phyloP scores from a whole-genome alignment of 768 basidiomycete genomes.

The Arthromyces matolae region DNA sequence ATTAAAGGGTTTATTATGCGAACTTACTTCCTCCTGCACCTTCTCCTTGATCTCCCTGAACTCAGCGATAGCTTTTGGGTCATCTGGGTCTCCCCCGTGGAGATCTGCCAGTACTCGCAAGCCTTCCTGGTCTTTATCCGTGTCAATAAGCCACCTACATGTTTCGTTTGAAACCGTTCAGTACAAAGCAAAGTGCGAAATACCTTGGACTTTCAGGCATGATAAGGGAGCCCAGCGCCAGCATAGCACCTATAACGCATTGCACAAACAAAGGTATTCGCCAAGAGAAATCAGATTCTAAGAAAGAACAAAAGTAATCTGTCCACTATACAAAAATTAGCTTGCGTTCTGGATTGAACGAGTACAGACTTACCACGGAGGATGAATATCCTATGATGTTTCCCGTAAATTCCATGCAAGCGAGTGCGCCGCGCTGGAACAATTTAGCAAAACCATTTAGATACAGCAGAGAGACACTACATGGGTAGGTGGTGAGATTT shows the following conservation, averaged over 20 bases:
- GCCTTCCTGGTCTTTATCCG: constrained; percentile 77
- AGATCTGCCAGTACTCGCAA: constrained; percentile 84
- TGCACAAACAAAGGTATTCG: constrained; percentile 86
- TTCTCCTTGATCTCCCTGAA: constrained; percentile 86
- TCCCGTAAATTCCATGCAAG: constrained; percentile 94
- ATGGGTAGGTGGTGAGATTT: constrained; percentile 91
- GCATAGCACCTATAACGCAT: constrained; percentile 79
- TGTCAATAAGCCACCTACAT: constrained; percentile 91
- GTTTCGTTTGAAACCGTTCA: too few species aligned
- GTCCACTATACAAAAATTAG: constrained; percentile 63
- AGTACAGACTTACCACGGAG: constrained; percentile 64
- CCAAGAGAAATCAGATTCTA: constrained; percentile 87
- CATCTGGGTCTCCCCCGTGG: constrained; percentile 74
- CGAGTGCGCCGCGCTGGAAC: constrained; percentile 77
- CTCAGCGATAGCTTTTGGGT: constrained; percentile 72
- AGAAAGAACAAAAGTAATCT: constrained; percentile 89
- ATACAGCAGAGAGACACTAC: constrained; percentile 36
- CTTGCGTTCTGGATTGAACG: background rate
- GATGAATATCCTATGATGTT: constrained; percentile 89
- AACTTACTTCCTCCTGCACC: constrained; percentile 63
- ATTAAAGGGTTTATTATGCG: too few species aligned
- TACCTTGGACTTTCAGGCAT: constrained; percentile 91
- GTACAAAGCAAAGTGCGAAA: too few species aligned
- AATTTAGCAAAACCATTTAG: background rate
- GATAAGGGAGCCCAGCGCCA: constrained; percentile 73